phyloP scores from a whole-genome alignment of 192 early-diverging fungal genomes.

The Backusella circina region DNA sequence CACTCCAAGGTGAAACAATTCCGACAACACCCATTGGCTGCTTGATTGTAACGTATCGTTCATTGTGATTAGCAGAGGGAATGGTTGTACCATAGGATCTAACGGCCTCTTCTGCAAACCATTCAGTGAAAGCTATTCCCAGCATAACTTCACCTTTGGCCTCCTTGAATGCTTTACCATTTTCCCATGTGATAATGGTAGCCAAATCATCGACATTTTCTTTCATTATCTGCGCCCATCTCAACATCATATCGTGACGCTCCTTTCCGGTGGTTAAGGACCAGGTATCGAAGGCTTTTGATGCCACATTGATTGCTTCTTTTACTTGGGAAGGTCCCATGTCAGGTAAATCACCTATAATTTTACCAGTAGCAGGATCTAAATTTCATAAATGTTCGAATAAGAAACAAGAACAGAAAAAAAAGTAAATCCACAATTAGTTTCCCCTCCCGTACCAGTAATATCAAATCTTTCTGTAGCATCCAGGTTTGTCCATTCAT shows the following conservation, averaged over 20 bases:
- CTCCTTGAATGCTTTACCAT: conserved; percentile 68
- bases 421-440: background rate
- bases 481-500: conserved; percentile 48
- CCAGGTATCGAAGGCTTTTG: conserved; percentile 55
- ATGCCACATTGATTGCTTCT: conserved; percentile 53
- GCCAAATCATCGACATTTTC: conserved; percentile 73
- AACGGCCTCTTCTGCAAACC: conserved; percentile 86
- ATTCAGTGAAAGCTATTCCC: conserved; percentile 69
- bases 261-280: conserved; percentile 55
- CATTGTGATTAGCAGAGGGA: conserved; percentile 47
- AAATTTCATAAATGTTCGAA: background rate
- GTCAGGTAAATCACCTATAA: conserved; percentile 57
- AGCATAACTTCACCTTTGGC: conserved; percentile 59
- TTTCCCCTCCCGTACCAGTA: conserved; percentile 33
- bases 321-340: conserved; percentile 56
- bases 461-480: conserved; percentile 49
- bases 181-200: conserved; percentile 77
- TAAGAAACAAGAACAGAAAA: background rate
- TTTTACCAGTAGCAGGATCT: conserved; percentile 60
- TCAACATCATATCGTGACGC: conserved; percentile 55
- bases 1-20: conserved; percentile 71
- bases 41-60: conserved; percentile 65
- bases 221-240: conserved; percentile 57
- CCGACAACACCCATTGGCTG: conserved; percentile 79
- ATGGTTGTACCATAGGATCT: conserved; percentile 75